phyloP scores from a whole-genome alignment of 805 yeast genomes.

The Cyberlindnera xylosilytica region DNA sequence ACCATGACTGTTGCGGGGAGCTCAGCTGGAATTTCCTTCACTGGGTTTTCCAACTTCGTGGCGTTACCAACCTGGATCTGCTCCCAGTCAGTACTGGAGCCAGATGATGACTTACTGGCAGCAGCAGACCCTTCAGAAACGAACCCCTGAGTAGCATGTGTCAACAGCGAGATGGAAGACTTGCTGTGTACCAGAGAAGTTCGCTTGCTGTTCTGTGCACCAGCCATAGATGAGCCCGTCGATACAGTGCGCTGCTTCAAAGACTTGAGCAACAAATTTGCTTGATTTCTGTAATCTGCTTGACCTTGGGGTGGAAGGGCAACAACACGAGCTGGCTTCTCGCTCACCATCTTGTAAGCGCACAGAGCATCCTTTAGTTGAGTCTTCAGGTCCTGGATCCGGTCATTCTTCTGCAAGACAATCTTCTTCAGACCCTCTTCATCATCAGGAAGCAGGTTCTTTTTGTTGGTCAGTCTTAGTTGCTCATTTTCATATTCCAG shows the following conservation, averaged over 20 bases:
- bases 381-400: slow-evolving; percentile 5
- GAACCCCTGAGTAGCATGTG: neutral
- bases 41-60: too few relatives aligned
- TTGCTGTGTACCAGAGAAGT: slow-evolving; percentile 12
- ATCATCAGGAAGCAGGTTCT: slow-evolving; percentile 20
- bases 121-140: too few relatives aligned
- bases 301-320: neutral
- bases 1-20: too few relatives aligned
- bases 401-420: slow-evolving; percentile 51
- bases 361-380: slow-evolving; percentile 3
- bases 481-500: slow-evolving; percentile 29
- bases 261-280: slow-evolving; percentile 5
- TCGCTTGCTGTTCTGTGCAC: neutral
- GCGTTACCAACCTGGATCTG: neutral
- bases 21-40: too few relatives aligned
- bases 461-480: slow-evolving; percentile 16
- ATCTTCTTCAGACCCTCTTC: slow-evolving; percentile 49
- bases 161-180: slow-evolving; percentile 9
- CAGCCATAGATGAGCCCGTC: neutral
- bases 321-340: neutral
- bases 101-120: neutral
- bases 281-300: slow-evolving; percentile 7
- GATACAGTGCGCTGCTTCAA: slow-evolving; percentile 6
- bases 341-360: neutral
- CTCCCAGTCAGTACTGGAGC: slow-evolving; percentile 5